phyloP scores from a whole-genome alignment of 352 stramenopile genomes.

The Pythium scleroteichum region DNA sequence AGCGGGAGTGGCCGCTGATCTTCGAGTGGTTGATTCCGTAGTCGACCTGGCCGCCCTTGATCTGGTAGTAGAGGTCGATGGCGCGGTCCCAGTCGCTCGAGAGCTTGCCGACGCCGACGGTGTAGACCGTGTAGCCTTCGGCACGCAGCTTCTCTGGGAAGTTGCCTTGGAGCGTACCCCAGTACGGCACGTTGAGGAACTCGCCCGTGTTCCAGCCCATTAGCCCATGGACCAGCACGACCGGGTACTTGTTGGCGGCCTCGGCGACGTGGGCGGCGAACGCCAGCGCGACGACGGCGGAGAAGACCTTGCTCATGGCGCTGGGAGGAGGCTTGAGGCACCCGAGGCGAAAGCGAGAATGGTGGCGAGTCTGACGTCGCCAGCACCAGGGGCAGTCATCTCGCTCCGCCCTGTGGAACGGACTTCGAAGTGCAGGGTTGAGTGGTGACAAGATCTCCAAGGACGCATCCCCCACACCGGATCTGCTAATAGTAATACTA shows the following conservation, averaged over 20 bases:
- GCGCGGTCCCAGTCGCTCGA: slow-evolving; percentile 66
- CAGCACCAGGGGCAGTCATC: neutral
- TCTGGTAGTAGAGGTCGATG: slow-evolving; percentile 62
- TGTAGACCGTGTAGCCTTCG: slow-evolving; percentile 50
- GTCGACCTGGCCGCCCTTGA: slow-evolving; percentile 32
- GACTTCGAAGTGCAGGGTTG: neutral
- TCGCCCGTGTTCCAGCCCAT: slow-evolving; percentile 45
- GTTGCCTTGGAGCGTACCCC: slow-evolving; percentile 48
- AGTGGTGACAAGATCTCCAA: neutral
- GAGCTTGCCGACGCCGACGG: slow-evolving; percentile 50
- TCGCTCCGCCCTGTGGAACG: neutral
- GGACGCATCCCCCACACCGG: neutral
- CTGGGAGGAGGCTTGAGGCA: neutral
- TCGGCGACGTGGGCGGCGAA: neutral
- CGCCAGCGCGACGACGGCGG: neutral
- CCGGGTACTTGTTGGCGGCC: slow-evolving; percentile 40
- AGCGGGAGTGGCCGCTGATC: slow-evolving; percentile 37
- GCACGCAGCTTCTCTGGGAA: slow-evolving; percentile 41
- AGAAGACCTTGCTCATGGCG: slow-evolving; percentile 10
- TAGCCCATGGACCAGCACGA: slow-evolving; percentile 61
- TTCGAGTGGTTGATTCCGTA: slow-evolving; percentile 34
- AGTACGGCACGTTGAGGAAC: slow-evolving; percentile 52
- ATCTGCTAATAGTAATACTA: neutral
- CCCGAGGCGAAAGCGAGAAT: neutral
- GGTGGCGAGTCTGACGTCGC: neutral